Conservation (phyloP, 129 eudicot species). For the Arctium lappa region DNA sequence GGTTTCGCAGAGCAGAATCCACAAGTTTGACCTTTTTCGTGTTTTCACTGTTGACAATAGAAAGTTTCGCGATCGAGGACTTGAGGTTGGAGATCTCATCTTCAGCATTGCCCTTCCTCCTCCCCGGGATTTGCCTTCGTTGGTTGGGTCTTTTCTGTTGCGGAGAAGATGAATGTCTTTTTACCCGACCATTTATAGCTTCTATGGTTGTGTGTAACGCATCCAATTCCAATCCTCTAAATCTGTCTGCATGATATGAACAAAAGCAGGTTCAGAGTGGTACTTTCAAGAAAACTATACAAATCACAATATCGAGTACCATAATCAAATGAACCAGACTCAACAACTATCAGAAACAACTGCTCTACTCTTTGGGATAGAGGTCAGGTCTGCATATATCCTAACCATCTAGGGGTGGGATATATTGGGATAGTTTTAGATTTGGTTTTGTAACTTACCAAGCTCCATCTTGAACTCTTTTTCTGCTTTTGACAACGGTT, state of each 20-base stretch:
- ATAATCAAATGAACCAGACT: not conserved
- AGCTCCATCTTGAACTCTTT: constrained; percentile 84
- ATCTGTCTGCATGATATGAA: constrained; percentile 61
- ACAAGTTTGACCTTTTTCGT: constrained; percentile 68
- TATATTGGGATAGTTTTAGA: not conserved
- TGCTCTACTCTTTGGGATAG: not conserved
- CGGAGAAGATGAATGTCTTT: constrained; percentile 49
- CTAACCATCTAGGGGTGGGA: not conserved
- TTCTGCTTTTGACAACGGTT: constrained; percentile 87
- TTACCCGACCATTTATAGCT: constrained; percentile 72
- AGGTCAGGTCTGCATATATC: not conserved
- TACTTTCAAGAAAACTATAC: not conserved
- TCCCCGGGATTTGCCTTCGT: constrained; percentile 33
- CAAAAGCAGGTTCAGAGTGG: not conserved
- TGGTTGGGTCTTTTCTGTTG: constrained; percentile 37
- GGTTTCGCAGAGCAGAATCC: constrained; percentile 66
- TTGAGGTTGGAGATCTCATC: constrained; percentile 71
- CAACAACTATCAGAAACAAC: not conserved
- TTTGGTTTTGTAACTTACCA: constrained; percentile 40
- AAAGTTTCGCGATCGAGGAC: constrained; percentile 70
- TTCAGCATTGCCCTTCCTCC: constrained; percentile 36
- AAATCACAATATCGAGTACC: constrained; percentile 1
- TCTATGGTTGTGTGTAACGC: constrained; percentile 72
- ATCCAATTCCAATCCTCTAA: constrained; percentile 80
- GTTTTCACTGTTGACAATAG: constrained; percentile 81